Evolutionary conservation across 2,329 filamentous ascomycete species (phyloP), one percentile per base, ranked within the genome.

Genomic region (Colletotrichum higginsianum): DNA sequence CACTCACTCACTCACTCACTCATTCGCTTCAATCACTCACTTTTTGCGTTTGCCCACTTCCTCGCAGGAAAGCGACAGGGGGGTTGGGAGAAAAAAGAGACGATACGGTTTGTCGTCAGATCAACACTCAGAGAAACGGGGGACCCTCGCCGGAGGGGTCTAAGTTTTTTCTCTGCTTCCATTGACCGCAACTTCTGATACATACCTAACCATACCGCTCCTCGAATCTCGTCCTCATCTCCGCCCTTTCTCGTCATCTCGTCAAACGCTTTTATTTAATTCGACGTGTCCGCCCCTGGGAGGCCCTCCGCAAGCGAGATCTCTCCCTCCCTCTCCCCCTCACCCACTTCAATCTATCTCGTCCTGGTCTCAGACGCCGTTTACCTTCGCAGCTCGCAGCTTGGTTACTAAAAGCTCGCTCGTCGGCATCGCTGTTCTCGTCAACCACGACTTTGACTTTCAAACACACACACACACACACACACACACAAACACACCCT

Each of bases 321-420:
- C 40, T 42, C 26, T n/a, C 49, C 8, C 49, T 7, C 15, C n/a
- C 18, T 57, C 64, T 64, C 40, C 26, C 38, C 30, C 30, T 30
- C 30, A 30, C 7, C 30, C 30, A 30, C 30, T 30, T 30, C 30
- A 30, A 30, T 30, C 30, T 30, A 30, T 30, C 6, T 30, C 30
- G 30, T 30, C 30, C 30, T 30, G 30, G 30, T 30, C 30, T 30
- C 61, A 66, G 64, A 71, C 44, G 35, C 46, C 30, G 16, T 42
- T 42, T 52, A 53, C 58, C 65, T 50, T 68, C 58, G 58, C 52
- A 53, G 65, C 68, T 71, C 50, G 64, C 52, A 68, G 68, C 68
- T 71, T 68, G 65, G 68, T 47, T 68, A 18, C 65, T 60, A 68
- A 68, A 68, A 71, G 68, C 68, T 71, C 67, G 67, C 56, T 71